Percentiles rank a stretch among this genome's conserved stretches.
Evolutionary conservation across 1,139 yeast genomes (phyloP).

Genomic region (Candida pseudocylindracea): DNA sequence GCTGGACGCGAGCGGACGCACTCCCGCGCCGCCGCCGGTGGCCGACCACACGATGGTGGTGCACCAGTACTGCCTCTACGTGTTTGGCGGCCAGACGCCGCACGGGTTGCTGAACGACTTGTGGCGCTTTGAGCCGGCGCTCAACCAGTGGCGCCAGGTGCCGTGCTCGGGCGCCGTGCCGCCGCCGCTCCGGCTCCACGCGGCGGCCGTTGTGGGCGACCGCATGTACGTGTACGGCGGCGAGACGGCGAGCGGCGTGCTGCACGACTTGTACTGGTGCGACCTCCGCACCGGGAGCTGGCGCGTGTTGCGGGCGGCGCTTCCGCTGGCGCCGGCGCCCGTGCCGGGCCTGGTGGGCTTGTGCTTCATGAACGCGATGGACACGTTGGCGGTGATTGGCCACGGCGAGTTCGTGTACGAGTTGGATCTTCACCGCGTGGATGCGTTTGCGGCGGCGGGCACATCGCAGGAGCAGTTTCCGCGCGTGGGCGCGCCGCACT

Average conservation of each 20-base stretch:
- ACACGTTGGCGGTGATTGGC: too few species aligned
- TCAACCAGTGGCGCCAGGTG: conserved; percentile 42
- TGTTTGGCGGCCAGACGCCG: conserved; percentile 93
- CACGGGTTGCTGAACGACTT: conserved; percentile 68
- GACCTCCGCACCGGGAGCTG: conserved; percentile 53
- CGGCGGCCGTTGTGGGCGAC: conserved; percentile 63
- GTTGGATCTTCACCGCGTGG: too few species aligned
- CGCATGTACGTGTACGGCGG: conserved; percentile 83
- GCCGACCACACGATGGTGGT: conserved; percentile 26
- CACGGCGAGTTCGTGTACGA: too few species aligned
- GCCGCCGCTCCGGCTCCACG: conserved; percentile 80
- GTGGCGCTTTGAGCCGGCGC: conserved; percentile 59
- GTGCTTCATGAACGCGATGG: too few species aligned
- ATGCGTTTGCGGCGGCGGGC: too few species aligned
- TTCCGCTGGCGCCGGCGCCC: too few species aligned
- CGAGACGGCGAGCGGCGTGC: conserved; percentile 52
- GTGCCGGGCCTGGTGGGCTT: too few species aligned
- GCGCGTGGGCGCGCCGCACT: too few species aligned
- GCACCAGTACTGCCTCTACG: conserved; percentile 24
- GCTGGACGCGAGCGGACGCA: too few species aligned
- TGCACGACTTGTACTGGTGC: conserved; percentile 50
- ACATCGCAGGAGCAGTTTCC: too few species aligned
- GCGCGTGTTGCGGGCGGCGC: conserved; percentile 7
- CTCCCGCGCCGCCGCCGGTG: too few species aligned
- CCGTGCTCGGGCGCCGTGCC: conserved; percentile 40